Conservation (phyloP, 108 stramenopile genomes). For the Discostella stelligeroides region DNA sequence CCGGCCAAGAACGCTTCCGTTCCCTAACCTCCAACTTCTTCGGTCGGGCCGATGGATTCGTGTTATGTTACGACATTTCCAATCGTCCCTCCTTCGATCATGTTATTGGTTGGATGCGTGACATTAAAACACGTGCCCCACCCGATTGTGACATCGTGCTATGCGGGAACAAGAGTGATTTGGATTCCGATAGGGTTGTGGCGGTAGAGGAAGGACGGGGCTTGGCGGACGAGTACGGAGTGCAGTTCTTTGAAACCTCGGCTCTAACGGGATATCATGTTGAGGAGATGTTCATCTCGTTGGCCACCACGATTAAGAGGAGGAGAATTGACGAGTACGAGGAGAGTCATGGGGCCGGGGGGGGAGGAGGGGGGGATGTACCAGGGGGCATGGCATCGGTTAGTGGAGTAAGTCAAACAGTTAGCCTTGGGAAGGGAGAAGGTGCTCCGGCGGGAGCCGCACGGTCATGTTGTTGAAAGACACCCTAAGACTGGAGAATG, state of each 20-base stretch:
- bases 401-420: no score
- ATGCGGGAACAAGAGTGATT: constrained; percentile 86
- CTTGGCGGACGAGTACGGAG: constrained; percentile 93
- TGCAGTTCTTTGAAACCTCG: constrained; percentile 95
- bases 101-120: constrained; percentile 93
- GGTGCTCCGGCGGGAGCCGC: no score
- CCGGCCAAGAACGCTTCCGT: constrained; percentile 95
- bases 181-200: constrained; percentile 84
- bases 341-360: constrained; percentile 14
- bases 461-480: no score
- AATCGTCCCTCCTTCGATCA: constrained; percentile 90
- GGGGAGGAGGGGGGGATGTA: no score
- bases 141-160: constrained; percentile 89
- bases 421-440: no score
- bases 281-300: constrained; percentile 86
- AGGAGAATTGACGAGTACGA: constrained; percentile 85
- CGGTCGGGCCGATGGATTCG: constrained; percentile 92
- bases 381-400: no score
- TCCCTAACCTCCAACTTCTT: constrained; percentile 94
- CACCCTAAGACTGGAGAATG: no score
- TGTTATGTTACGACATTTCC: constrained; percentile 90
- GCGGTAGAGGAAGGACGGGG: constrained; percentile 81
- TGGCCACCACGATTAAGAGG: constrained; percentile 91
- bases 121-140: constrained; percentile 89
- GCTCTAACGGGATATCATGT: constrained; percentile 95